Evolutionary conservation across 768 basidiomycete species (phyloP).

Genomic region (Amanita molliuscula): DNA sequence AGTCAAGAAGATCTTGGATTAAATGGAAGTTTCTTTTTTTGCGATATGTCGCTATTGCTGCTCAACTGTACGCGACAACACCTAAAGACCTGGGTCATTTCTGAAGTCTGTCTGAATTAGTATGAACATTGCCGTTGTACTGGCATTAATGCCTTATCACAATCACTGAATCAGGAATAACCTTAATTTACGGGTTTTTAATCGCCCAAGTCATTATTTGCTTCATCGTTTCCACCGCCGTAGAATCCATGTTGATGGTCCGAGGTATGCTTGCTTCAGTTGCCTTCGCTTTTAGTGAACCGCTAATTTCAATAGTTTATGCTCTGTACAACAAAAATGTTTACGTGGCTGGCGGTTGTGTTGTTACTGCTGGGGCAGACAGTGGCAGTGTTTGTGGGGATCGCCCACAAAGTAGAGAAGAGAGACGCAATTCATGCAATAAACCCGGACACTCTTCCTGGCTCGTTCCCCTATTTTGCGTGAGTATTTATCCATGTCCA

Average conservation of each 20-base stretch:
- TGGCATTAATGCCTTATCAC: not conserved
- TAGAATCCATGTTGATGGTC: constrained; percentile 2
- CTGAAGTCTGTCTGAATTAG: not conserved
- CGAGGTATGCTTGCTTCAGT: not conserved
- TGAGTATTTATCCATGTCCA: not conserved
- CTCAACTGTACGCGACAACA: not conserved
- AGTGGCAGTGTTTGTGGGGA: not conserved
- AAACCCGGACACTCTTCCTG: not conserved
- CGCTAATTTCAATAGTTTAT: not conserved
- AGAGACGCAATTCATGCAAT: not conserved
- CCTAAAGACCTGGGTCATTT: not conserved
- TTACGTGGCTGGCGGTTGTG: not conserved
- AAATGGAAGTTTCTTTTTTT: constrained; percentile 6
- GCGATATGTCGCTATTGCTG: constrained; percentile 1
- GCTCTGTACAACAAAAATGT: constrained; percentile 4
- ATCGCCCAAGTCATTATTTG: not conserved
- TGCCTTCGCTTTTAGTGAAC: not conserved
- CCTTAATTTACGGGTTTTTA: not conserved
- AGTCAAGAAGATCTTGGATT: not conserved
- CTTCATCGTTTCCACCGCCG: not conserved
- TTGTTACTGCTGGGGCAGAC: not conserved
- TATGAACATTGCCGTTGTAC: not conserved
- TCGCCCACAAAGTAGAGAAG: not conserved
- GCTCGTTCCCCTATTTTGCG: constrained; percentile 4
- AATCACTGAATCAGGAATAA: not conserved